These are phyloP conservation scores for Jamesozyma spencerorum DNA, from an alignment of 805 yeast species.

Conservation along the genomic window DNA sequence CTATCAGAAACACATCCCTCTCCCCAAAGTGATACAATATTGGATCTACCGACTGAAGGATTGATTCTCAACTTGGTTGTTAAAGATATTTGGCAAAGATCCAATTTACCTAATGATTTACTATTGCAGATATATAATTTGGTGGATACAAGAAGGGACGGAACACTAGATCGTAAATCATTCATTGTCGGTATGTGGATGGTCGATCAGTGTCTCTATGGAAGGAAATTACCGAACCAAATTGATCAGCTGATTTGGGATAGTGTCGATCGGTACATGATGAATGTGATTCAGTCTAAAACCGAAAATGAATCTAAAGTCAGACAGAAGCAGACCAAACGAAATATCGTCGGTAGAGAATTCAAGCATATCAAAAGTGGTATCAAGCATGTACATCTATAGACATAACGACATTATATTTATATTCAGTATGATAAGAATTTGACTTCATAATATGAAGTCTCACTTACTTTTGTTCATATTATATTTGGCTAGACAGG, in stretches of 20 bases:
- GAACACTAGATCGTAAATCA: slow-evolving; percentile 68
- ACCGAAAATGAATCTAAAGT: slow-evolving; percentile 9
- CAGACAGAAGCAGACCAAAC: slow-evolving; percentile 16
- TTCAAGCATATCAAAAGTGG: slow-evolving; percentile 24
- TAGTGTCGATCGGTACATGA: slow-evolving; percentile 41
- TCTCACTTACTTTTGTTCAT: no score
- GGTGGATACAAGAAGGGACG: slow-evolving; percentile 60
- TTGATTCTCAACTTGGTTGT: slow-evolving; percentile 45
- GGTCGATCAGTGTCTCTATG: slow-evolving; percentile 91
- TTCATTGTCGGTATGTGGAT: slow-evolving; percentile 97
- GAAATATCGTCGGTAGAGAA: slow-evolving; percentile 17
- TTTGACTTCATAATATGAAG: no score
- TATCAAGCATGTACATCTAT: slow-evolving; percentile 21
- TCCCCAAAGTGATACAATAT: no score
- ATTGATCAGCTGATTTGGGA: slow-evolving; percentile 71
- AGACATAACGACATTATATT: no score
- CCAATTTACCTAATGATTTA: slow-evolving; percentile 59
- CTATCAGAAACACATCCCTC: background rate
- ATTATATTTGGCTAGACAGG: no score
- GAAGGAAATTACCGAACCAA: slow-evolving; percentile 72
- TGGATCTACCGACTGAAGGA: slow-evolving; percentile 25
- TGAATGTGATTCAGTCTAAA: slow-evolving; percentile 7
- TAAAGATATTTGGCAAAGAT: slow-evolving; percentile 70
- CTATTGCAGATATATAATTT: slow-evolving; percentile 59
- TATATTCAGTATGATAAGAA: no score